These are phyloP conservation scores for Penicillium paxilli DNA, from an alignment of 495 filamentous ascomycete genomes.

Conservation along the genomic window DNA sequence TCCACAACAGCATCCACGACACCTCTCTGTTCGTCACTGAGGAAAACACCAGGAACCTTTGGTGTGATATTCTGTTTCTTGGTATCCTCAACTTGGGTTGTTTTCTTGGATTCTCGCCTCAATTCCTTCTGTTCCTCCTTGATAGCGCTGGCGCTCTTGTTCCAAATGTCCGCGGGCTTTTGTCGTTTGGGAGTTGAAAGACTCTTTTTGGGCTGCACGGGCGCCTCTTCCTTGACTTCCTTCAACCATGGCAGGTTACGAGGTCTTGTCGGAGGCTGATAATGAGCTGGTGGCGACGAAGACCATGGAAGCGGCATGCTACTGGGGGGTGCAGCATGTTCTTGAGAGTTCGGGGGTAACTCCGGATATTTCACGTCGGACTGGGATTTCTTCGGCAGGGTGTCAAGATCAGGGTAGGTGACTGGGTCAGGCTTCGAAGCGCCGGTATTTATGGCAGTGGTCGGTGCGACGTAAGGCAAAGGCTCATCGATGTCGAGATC, in stretches of 20 bases:
- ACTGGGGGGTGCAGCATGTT: conserved; percentile 41
- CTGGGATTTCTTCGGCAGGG: conserved; percentile 7
- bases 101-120: conserved; percentile 59
- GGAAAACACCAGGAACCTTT: conserved; percentile 59
- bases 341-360: conserved; percentile 36
- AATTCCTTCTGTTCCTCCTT: conserved; percentile 81
- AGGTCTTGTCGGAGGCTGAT: conserved; percentile 46
- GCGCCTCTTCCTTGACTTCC: conserved; percentile 31
- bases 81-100: conserved; percentile 32
- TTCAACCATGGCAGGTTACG: conserved; percentile 58
- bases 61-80: conserved; percentile 10
- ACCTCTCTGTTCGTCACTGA: conserved; percentile 82
- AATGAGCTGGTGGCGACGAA: conserved; percentile 58
- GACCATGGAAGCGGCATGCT: conserved; percentile 63
- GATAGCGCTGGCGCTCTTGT: conserved; percentile 75
- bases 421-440: conserved; percentile 19
- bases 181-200: conserved; percentile 37
- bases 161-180: conserved; percentile 65
- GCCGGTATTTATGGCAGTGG: conserved; percentile 13
- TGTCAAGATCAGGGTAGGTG: conserved; percentile 24
- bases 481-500: conserved; percentile 47
- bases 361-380: conserved; percentile 43
- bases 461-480: conserved; percentile 29
- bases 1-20: conserved; percentile 81
- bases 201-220: conserved; percentile 23